Evolutionary conservation across 2,329 filamentous ascomycete species (phyloP).

Genomic region (Arthrobotrys sinensis): DNA sequence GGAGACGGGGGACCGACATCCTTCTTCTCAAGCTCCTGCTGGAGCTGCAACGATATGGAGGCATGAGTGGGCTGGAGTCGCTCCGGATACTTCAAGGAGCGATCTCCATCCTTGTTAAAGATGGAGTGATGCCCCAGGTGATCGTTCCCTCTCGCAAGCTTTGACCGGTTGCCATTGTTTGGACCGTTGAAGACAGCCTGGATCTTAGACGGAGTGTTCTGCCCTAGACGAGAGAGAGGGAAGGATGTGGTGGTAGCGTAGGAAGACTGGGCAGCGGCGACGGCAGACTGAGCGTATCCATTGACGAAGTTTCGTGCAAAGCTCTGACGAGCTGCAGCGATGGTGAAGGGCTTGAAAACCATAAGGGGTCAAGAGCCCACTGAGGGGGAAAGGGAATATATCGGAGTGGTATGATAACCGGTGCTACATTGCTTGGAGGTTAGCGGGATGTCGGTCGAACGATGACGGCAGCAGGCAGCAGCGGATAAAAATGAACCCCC

Average conservation of each 20-base stretch:
- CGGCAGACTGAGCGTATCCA: slow-evolving; percentile 97
- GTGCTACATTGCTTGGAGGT: slow-evolving; percentile 28
- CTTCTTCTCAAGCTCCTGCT: slow-evolving; percentile 59
- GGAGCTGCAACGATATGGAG: slow-evolving; percentile 54
- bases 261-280: slow-evolving; percentile 91
- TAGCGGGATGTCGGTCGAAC: not conserved
- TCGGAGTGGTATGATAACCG: slow-evolving; percentile 41
- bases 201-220: slow-evolving; percentile 72
- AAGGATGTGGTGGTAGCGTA: slow-evolving; percentile 79
- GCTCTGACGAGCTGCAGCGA: slow-evolving; percentile 91
- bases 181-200: slow-evolving; percentile 67
- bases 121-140: slow-evolving; percentile 58
- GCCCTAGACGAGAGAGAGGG: slow-evolving; percentile 75
- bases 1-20: slow-evolving; percentile 50
- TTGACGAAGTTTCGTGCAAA: slow-evolving; percentile 96
- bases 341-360: slow-evolving; percentile 77
- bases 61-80: slow-evolving; percentile 40
- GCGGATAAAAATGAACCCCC: not conserved
- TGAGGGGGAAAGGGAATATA: slow-evolving; percentile 41
- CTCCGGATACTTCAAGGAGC: slow-evolving; percentile 56
- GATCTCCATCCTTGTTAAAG: slow-evolving; percentile 62
- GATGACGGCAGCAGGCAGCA: not conserved
- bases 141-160: slow-evolving; percentile 37
- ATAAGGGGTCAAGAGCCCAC: slow-evolving; percentile 54
- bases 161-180: slow-evolving; percentile 69